These are phyloP conservation scores for Auricularia sp. DNA, from an alignment of 768 basidiomycete species.

Conservation along the genomic window DNA sequence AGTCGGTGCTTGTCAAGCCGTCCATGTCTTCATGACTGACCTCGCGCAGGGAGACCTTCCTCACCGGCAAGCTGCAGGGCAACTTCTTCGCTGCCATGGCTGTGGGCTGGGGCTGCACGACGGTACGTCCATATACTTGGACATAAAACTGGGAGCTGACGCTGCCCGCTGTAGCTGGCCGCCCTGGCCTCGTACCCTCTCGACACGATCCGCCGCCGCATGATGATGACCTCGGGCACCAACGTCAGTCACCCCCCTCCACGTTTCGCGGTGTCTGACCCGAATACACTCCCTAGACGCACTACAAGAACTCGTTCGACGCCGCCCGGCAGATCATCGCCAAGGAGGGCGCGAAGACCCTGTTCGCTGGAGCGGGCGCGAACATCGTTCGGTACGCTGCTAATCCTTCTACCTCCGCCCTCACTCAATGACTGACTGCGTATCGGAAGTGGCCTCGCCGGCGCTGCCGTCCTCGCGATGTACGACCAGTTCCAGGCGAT, in stretches of 20 bases:
- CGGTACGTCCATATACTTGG: constrained; percentile 15
- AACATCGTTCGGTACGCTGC: constrained; percentile 16
- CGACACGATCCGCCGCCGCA: constrained; percentile 35
- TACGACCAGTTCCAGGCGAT: constrained; percentile 7
- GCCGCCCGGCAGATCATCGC: constrained; percentile 29
- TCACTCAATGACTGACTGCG: background rate
- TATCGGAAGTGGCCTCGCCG: background rate
- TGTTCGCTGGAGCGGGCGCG: constrained; percentile 19
- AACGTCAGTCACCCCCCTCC: constrained; percentile 11
- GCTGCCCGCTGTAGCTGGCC: constrained; percentile 19
- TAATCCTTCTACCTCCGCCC: too few relatives aligned
- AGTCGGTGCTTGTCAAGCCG: background rate
- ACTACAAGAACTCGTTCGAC: constrained; percentile 31
- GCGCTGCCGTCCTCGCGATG: constrained; percentile 4
- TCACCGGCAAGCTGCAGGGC: constrained; percentile 28
- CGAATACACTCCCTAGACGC: constrained; percentile 15
- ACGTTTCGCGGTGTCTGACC: background rate
- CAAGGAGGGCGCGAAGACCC: constrained; percentile 28
- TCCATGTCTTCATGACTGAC: background rate
- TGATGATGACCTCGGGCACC: constrained; percentile 39
- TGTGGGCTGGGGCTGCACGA: constrained; percentile 33
- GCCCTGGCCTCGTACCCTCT: constrained; percentile 31
- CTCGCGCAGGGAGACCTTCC: constrained; percentile 22
- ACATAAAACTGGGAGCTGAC: background rate
- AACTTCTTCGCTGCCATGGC: constrained; percentile 32